Evolutionary conservation across 2,329 filamentous ascomycete genomes (phyloP).

Genomic region (Fusarium siculi): DNA sequence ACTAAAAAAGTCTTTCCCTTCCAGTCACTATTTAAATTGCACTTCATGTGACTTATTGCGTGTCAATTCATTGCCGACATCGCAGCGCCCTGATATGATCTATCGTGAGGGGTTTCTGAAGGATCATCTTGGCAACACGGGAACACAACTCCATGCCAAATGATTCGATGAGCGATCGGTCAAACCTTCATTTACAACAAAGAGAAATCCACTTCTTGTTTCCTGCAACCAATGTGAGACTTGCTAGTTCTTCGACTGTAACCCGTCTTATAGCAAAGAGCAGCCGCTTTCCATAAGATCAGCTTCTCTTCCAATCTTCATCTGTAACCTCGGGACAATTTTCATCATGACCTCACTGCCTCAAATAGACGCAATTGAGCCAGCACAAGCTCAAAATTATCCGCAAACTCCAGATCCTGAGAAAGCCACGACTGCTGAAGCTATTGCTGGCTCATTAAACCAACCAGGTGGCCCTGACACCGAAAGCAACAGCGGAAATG

Average conservation of each 20-base stretch:
- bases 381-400: fast-evolving
- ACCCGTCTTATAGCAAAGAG: background rate
- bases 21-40: too few species aligned
- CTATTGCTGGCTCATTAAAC: fast-evolving
- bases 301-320: background rate
- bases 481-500: background rate
- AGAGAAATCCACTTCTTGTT: fast-evolving
- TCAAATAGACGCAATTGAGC: fast-evolving
- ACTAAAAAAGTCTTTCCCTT: background rate
- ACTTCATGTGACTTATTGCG: fast-evolving
- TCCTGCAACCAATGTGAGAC: fast-evolving
- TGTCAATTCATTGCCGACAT: fast-evolving
- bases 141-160: background rate
- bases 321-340: fast-evolving
- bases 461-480: fast-evolving
- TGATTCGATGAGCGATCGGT: background rate
- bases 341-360: fast-evolving
- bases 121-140: background rate
- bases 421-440: fast-evolving
- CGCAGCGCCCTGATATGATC: fast-evolving
- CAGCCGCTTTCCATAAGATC: background rate
- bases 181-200: fast-evolving
- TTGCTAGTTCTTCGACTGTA: fast-evolving
- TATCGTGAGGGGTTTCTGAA: background rate
- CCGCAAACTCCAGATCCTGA: background rate